Base-by-base conservation (phyloP, 805 yeast species). In the Saturnispora dispora region DNA sequence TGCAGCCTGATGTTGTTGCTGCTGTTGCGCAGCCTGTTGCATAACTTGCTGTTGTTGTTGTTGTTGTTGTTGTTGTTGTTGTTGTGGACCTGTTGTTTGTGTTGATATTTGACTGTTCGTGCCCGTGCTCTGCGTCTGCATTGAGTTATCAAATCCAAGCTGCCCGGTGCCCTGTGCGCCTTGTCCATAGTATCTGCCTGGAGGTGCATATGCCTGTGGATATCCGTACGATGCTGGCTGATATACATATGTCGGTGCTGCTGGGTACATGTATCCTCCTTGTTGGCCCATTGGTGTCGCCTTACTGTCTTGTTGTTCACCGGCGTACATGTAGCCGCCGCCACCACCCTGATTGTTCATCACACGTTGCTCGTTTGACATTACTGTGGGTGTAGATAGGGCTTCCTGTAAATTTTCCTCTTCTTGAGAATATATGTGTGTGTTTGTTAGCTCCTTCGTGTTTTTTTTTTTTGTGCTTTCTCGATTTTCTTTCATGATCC, bases 21-120 rank as follows among this genome's bases (percentile, higher is more conserved):
- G 44, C 11, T 45, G 47, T 35, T 23, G 41, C 18, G 28, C 18
- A 18, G 4, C 47, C 44, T 50, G 58, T 11, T 50, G 27, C 27
- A 25, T 25, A 7, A 25, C 17, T 52, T 56, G 62, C 13, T 22
- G 42, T 10, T 43, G 30, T 20, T 33, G 46, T 13, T 22, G 51
- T 22, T 35, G 45, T 35, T 42, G 46, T 5, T 36, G 39, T 3
- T 37, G 42, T 23, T 48, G 51, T 42, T 33, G 51, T 18, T 39
- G 50, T 8, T 45, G 39, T 8, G 30, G 13, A 6, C 18, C 30
- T 3, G 20, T 36, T 23, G 28, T 20, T 18, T 46, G 49, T 7
- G 15, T 18, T 18, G 41, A 37, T 18, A 37, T 13, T 9, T 37
- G 41, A 37, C 22, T 18, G 13, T 5, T 37, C 3, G 6, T 37